Evolutionary conservation across 352 stramenopile genomes (phyloP).

Genomic region (Peronospora destructor): DNA sequence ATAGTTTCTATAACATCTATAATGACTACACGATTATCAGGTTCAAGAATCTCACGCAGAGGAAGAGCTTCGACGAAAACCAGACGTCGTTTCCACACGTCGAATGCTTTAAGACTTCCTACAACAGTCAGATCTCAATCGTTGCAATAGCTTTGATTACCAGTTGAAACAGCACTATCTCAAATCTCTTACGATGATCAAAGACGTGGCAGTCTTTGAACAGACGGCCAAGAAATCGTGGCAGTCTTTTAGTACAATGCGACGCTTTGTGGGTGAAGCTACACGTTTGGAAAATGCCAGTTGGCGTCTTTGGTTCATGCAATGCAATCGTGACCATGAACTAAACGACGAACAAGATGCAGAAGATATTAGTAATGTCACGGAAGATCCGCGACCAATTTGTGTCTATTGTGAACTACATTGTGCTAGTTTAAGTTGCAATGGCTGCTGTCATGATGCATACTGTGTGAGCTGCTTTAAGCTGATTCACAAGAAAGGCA

Average conservation of each 20-base stretch:
- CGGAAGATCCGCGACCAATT: slow-evolving; percentile 7
- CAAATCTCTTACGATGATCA: slow-evolving; percentile 20
- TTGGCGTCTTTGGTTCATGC: slow-evolving; percentile 79
- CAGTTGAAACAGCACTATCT: neutral
- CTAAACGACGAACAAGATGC: slow-evolving; percentile 22
- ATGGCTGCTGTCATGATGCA: slow-evolving; percentile 78
- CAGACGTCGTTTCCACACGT: neutral
- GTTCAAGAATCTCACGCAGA: neutral
- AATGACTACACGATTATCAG: too few species aligned
- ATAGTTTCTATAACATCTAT: too few species aligned
- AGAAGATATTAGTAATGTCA: slow-evolving; percentile 13
- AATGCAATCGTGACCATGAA: slow-evolving; percentile 20
- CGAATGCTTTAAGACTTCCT: slow-evolving; percentile 8
- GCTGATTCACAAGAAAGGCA: slow-evolving; percentile 82
- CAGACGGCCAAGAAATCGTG: slow-evolving; percentile 73
- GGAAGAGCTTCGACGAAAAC: too few species aligned
- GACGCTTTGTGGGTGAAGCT: slow-evolving; percentile 77
- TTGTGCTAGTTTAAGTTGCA: slow-evolving; percentile 59
- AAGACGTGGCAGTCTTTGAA: slow-evolving; percentile 52
- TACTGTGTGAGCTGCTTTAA: slow-evolving; percentile 87
- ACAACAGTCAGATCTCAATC: slow-evolving; percentile 13
- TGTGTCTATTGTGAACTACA: slow-evolving; percentile 83
- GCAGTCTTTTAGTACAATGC: slow-evolving; percentile 85
- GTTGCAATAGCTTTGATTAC: slow-evolving; percentile 5
- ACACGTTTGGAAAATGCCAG: slow-evolving; percentile 76